Evolutionary conservation across 2,329 filamentous ascomycete genomes (phyloP), one percentile per base, ranked within the genome.

Genomic region (Alternaria atra): DNA sequence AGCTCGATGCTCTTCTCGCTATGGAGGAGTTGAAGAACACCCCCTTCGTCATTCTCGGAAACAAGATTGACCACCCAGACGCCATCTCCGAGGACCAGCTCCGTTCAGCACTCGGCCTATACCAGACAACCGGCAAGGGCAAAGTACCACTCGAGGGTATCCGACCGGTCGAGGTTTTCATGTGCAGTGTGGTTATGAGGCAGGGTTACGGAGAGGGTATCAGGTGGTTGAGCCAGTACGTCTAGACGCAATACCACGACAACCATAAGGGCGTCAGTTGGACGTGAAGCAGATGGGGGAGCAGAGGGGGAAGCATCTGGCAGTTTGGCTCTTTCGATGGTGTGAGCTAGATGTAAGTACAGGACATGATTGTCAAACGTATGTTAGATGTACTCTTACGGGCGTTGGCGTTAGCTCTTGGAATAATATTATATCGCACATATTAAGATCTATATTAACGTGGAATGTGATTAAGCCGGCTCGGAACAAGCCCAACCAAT

Each of bases 1-100:
- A 99, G 85, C 91, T 99, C 65, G 95, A 99, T 77, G 93, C 80
- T 8, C 91, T 98, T 53, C 87, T 99, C 70, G 89, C 92, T 65
- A 97, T 99, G 94, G 95, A 99, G 83, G 94, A 98, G 79, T 88
- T 99, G 39, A 85, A 89, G 79, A 97, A 97, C 86, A 95, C 97
- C 8, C 95, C 95, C 55, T 98, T 98, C 81, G 88, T 98, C 64
- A 89, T 99, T 72, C 88, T 99, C 66, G 95, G 95, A 73, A 99
- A 99, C 89, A 99, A 99, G 89, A 99, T 99, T 80, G 95, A 99
- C 81, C 94, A 98, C 84, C 94, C 94, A 55, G 91, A 96, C 72
- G 95, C 95, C 65, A 90, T 98, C 55, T 94, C 91, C 68, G 95
- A 99, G 86, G 94, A 98, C 74, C 93, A 97, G 84, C 87, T 98